phyloP scores from a whole-genome alignment of 2,329 filamentous ascomycete species.

The Botrytis elliptica region DNA sequence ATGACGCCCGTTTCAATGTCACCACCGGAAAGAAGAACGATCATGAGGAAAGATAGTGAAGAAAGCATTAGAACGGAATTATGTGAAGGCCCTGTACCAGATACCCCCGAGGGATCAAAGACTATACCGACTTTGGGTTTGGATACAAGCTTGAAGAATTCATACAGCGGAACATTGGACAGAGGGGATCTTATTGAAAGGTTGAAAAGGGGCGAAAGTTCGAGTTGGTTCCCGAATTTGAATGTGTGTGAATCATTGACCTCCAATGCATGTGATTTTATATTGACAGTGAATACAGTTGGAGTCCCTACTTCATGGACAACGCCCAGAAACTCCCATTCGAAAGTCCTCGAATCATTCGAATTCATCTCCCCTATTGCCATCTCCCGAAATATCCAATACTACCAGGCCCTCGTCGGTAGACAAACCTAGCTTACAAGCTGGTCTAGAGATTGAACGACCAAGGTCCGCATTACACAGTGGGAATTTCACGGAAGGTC shows the following conservation, averaged over 20 bases:
- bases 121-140: constrained; percentile 22
- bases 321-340: constrained; percentile 32
- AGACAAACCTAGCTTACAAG: constrained; percentile 47
- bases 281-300: constrained; percentile 29
- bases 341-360: constrained; percentile 28
- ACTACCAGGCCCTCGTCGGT: constrained; percentile 38
- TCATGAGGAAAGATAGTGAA: constrained; percentile 50
- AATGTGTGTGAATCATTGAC: constrained; percentile 47
- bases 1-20: constrained; percentile 31
- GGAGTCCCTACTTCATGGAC: constrained; percentile 34
- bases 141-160: constrained; percentile 26
- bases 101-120: constrained; percentile 28
- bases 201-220: constrained; percentile 76
- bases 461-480: constrained; percentile 75
- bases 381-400: constrained; percentile 40
- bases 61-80: constrained; percentile 61
- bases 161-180: constrained; percentile 46
- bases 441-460: constrained; percentile 69
- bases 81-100: constrained; percentile 54
- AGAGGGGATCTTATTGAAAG: constrained; percentile 79
- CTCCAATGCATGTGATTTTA: constrained; percentile 5
- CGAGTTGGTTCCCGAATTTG: constrained; percentile 68
- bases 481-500: constrained; percentile 58
- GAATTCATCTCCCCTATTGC: constrained; percentile 38
- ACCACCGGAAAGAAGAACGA: constrained; percentile 26